Evolutionary conservation across 257 asterid species (phyloP), one percentile per base, ranked within the genome.

Genomic region (Nicotiana undulata): DNA sequence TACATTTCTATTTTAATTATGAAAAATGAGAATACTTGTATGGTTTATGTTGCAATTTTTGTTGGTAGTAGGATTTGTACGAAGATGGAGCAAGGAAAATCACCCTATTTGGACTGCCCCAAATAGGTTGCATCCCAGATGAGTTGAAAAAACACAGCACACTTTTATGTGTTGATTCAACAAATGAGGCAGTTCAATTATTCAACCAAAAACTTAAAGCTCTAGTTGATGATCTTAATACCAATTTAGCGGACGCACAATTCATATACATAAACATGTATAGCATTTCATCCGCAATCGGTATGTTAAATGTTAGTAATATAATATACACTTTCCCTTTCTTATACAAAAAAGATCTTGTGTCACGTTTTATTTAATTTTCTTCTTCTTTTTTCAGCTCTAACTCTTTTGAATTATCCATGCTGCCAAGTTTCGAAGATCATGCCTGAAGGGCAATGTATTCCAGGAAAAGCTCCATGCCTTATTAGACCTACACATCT

Each of bases 11-110:
- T 17, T 55, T 55, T 55, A 5, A 17, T 55, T 55, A 7, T 1
- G 60, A 5, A 18, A 55, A 55, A 17, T 5, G 8, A 55, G 22
- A 2, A 17, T 53, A 5, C 0, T 5, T 53, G 9, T 6, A 26
- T 63, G 44, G 22, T 5, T 64, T 2, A 66, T 34, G 1, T 34
- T 34, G 4, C 18, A 9, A n/a, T 37, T n/a, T 26, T 67, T n/a
- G 5, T 67, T 56, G 24, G 3, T 52, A 6, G 59, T 67, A 92
- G 97, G 60, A 2, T 7, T 75, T 92, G 81, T 87, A 89, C 75
- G 6, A 32, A 2, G 3, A 9, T 1, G 96, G 94, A 59, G 90
- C 96, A 60, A 85, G 96, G 63, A 92, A 89, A 77, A 40, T 90
- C 3, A 91, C 91, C 0, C 75, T 91, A 0, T 86, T 82, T 67